Percentiles rank a stretch among this genome's conserved stretches.
Evolutionary conservation across 2,329 filamentous ascomycete genomes (phyloP).

Genomic region (Venturiaceae sp.): DNA sequence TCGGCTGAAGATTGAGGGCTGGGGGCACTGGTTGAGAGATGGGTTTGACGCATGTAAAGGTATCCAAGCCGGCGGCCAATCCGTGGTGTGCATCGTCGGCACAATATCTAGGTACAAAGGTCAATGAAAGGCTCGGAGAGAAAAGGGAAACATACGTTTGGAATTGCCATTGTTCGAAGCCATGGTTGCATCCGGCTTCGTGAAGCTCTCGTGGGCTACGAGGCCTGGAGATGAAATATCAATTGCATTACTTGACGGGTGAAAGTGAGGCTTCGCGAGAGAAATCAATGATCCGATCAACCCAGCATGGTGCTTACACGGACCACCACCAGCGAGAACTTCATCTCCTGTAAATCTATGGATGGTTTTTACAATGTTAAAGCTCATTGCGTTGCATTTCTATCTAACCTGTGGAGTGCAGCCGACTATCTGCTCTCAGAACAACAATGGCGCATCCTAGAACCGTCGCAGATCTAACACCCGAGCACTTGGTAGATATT

Average conservation of each 20-base stretch:
- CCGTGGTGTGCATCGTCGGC: constrained; percentile 1
- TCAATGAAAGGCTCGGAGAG: neutral
- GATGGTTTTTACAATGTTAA: too few species aligned
- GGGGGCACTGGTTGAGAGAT: neutral
- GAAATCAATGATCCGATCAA: too few species aligned
- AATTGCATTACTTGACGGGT: neutral
- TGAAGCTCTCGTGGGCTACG: neutral
- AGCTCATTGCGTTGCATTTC: too few species aligned
- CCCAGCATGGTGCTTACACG: too few species aligned
- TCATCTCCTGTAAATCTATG: neutral
- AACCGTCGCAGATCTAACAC: neutral
- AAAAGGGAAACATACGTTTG: neutral
- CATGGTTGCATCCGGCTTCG: constrained; percentile 6
- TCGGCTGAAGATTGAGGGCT: neutral
- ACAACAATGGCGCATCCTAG: neutral
- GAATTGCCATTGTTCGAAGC: constrained; percentile 3
- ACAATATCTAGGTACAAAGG: neutral
- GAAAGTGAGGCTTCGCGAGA: too few species aligned
- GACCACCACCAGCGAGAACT: too few species aligned
- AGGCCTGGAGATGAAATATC: neutral
- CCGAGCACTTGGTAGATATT: neutral
- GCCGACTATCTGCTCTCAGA: too few species aligned
- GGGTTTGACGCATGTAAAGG: neutral
- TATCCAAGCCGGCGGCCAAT: neutral
- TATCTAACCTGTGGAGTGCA: too few species aligned